Percentiles rank a stretch among this genome's conserved stretches.
phyloP scores from a whole-genome alignment of 371 early-diverging fungal species.

The Actinomucor elegans region DNA sequence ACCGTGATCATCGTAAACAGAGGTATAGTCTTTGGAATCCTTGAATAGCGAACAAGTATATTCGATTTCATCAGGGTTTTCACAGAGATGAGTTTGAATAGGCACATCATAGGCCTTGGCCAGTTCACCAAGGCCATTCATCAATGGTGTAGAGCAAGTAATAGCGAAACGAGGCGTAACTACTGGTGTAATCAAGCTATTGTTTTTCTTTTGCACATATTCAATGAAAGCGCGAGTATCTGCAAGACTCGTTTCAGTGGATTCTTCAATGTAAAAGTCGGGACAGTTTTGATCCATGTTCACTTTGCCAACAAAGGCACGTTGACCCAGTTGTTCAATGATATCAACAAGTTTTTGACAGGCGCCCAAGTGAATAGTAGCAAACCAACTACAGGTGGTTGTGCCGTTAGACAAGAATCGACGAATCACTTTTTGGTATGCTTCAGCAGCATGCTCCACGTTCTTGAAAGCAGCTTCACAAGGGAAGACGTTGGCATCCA shows the following conservation, averaged over 20 bases:
- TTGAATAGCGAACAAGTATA: conserved; percentile 76
- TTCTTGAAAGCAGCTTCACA: conserved; percentile 72
- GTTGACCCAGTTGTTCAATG: conserved; percentile 75
- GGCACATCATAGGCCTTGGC: conserved; percentile 69
- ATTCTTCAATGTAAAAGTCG: conserved; percentile 76
- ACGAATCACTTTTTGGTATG: conserved; percentile 66
- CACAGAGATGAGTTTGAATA: conserved; percentile 85
- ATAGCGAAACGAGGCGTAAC: conserved; percentile 92
- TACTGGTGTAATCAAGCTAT: conserved; percentile 65
- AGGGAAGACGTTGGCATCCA: conserved; percentile 85
- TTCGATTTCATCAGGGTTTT: conserved; percentile 75
- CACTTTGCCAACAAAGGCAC: conserved; percentile 92
- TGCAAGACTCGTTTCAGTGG: conserved; percentile 60
- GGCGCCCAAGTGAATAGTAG: conserved; percentile 81
- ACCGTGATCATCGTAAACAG: conserved; percentile 71
- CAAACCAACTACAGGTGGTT: conserved; percentile 91
- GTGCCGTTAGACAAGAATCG: conserved; percentile 77
- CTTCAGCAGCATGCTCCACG: conserved; percentile 55
- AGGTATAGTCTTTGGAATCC: conserved; percentile 65
- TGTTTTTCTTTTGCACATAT: conserved; percentile 40
- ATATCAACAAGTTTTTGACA: conserved; percentile 70
- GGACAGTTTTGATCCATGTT: conserved; percentile 93
- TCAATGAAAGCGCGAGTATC: conserved; percentile 74
- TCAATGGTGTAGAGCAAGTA: conserved; percentile 68
- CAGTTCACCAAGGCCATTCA: conserved; percentile 70